Evolutionary conservation across 2,329 filamentous ascomycete species (phyloP).

Genomic region (Cladosporium sp.): DNA sequence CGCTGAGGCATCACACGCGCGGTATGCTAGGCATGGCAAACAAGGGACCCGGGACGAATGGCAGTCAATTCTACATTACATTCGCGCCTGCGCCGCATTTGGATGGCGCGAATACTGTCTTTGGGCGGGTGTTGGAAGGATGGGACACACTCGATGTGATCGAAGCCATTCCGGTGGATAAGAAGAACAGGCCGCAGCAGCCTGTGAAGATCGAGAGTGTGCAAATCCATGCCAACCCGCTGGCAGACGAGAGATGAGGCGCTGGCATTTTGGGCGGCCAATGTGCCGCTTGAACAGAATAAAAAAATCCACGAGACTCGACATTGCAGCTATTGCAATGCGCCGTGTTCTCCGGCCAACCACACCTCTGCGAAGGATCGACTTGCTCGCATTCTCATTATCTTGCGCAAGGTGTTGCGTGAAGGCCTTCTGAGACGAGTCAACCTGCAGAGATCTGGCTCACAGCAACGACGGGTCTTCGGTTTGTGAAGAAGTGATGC

Average conservation of each 20-base stretch:
- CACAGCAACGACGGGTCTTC: too few species aligned
- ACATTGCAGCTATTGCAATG: neutral
- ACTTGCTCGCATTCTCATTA: too few species aligned
- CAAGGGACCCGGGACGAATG: conserved; percentile 86
- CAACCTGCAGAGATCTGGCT: too few species aligned
- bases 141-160: conserved; percentile 63
- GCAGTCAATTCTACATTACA: conserved; percentile 79
- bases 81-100: conserved; percentile 74
- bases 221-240: conserved; percentile 73
- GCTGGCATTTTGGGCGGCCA: too few species aligned
- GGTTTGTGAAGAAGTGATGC: too few species aligned
- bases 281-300: too few species aligned
- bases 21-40: conserved; percentile 96
- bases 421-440: too few species aligned
- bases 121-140: conserved; percentile 63
- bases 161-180: conserved; percentile 68
- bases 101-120: conserved; percentile 79
- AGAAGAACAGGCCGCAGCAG: conserved; percentile 69
- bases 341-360: too few species aligned
- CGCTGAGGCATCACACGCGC: conserved; percentile 82
- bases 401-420: too few species aligned
- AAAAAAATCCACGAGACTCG: neutral
- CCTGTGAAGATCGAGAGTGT: conserved; percentile 62
- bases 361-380: neutral
- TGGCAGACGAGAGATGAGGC: conserved; percentile 48